Conservation (phyloP, 2,329 filamentous ascomycete genomes). For the Daldinia sp. region DNA sequence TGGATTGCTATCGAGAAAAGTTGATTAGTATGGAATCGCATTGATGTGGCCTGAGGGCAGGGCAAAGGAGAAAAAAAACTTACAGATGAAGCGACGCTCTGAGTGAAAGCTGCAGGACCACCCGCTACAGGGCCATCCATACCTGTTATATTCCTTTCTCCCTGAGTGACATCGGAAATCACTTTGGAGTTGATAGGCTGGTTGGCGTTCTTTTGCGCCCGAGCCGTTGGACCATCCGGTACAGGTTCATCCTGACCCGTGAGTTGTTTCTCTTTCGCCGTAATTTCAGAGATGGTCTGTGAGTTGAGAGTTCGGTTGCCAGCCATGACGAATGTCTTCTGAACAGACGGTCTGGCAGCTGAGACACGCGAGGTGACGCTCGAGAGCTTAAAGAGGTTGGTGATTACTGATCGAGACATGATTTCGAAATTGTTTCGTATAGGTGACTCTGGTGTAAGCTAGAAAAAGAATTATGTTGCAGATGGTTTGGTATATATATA, state of each 20-base stretch:
- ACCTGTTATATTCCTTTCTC: conserved; percentile 55
- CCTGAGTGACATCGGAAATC: conserved; percentile 56
- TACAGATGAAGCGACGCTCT: conserved; percentile 45
- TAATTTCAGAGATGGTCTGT: conserved; percentile 56
- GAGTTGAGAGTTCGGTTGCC: conserved; percentile 41
- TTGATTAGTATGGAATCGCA: not conserved
- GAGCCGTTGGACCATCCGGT: conserved; percentile 55
- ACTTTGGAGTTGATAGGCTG: conserved; percentile 50
- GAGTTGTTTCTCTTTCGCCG: conserved; percentile 55
- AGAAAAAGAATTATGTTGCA: not conserved
- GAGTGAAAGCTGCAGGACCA: conserved; percentile 54
- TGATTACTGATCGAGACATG: conserved; percentile 39
- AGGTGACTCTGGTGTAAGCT: not conserved
- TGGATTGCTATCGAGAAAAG: conserved; percentile 8
- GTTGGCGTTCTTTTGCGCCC: conserved; percentile 54
- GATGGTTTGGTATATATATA: not conserved
- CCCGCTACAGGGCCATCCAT: conserved; percentile 46
- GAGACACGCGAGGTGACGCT: conserved; percentile 7
- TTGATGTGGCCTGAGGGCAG: too few relatives aligned
- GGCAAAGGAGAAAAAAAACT: not conserved
- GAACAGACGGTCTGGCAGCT: conserved; percentile 9
- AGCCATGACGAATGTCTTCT: conserved; percentile 26
- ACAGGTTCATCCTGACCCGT: conserved; percentile 54
- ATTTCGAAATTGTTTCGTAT: conserved; percentile 4
- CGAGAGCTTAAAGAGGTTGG: conserved; percentile 22